Base-by-base conservation (phyloP, 495 filamentous ascomycete species). In the Neurospora sp. region DNA sequence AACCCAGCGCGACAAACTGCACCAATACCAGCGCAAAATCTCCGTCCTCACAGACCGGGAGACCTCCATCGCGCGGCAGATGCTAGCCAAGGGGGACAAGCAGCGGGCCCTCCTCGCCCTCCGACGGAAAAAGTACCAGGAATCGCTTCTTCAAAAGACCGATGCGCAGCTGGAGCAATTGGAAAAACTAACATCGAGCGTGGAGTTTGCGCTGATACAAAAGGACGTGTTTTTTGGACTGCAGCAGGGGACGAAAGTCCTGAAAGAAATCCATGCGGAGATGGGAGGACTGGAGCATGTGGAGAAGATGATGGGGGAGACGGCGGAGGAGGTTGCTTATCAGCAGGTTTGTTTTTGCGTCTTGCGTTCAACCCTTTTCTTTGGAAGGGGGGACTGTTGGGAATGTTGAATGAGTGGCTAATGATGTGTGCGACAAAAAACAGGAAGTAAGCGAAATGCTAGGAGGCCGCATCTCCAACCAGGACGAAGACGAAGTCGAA, bases 401-500 rank as follows among this genome's bases (percentile, higher is more conserved):
- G 46, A 23, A 54, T 23, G 46, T 23, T n/a, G 8, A n/a, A 40
- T 18, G 41, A 16, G 7, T 31, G 18, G 41, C n/a, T 76, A 14
- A 42, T 69, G 39, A 37, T 54, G 31, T 35, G n/a, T 20, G 18
- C 69, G 3, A 14, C 2, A 14, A 11, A 69, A 48, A 66, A 79
- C 76, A 96, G 92, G 94, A 96, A 81, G 87, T 99, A 74, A 94
- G 90, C 81, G 93, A 96, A 59, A 93, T 97, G 90, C 87, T 99
- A 12, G 92, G 88, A 11, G 93, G 93, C 2, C 86, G 88, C 74
- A 91, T 98, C 83, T 93, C 92, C 44, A 94, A 93, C 78, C 91
- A 95, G 78, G 96, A 98, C 82, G 96, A 98, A 81, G 96, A 98
- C 74, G 96, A 98, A 78, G 96, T 98, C 35, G 96, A 98, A 78